Base-by-base conservation (phyloP, 495 filamentous ascomycete genomes). In the Zalerion maritima region DNA sequence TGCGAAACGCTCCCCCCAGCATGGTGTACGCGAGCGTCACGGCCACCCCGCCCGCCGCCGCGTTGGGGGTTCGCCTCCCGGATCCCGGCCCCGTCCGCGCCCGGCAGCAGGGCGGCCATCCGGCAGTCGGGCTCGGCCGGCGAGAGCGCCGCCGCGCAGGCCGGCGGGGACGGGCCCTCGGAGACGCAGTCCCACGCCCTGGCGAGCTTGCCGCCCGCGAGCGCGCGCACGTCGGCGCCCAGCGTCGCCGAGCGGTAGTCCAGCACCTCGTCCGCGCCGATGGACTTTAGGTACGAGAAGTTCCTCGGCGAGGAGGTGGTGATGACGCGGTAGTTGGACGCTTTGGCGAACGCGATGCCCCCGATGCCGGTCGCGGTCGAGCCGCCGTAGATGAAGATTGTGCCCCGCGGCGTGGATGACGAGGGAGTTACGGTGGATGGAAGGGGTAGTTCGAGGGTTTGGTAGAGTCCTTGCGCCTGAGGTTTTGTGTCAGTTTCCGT, bases 331-430 rank as follows among this genome's bases (percentile, higher is more conserved):
- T 56, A 58, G 2, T 62, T 63, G 5, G 63, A 67, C 12, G 47
- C 42, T 30, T 47, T 51, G 16, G 63, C 54, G 41, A 49, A 57
- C 40, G 68, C 60, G 28, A 67, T 49, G 5, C 52, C 61, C 16
- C 51, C 55, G 13, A 62, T 38, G 10, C 66, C 65, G 1, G 62
- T 63, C 4, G 58, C 56, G 0, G 58, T 62, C 35, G 56, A 53
- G 21, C 62, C 66, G 34, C 64, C 66, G 47, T 65, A 63, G 36
- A 71, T 56, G 12, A 71, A 40, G 18, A 69, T 45, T 0, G 45
- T 37, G 24, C 29, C 29, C 1, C 48, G 32, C 3, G 35, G 36
- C 6, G 40, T 18, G 6, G 38, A 13, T 1, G 61, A 51, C 12
- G 38, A n/a, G n/a, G n/a, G n/a, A n/a, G n/a, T n/a, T n/a, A n/a